Evolutionary conservation across 169 alveolate species (phyloP).

Genomic region (Theileria sp.): DNA sequence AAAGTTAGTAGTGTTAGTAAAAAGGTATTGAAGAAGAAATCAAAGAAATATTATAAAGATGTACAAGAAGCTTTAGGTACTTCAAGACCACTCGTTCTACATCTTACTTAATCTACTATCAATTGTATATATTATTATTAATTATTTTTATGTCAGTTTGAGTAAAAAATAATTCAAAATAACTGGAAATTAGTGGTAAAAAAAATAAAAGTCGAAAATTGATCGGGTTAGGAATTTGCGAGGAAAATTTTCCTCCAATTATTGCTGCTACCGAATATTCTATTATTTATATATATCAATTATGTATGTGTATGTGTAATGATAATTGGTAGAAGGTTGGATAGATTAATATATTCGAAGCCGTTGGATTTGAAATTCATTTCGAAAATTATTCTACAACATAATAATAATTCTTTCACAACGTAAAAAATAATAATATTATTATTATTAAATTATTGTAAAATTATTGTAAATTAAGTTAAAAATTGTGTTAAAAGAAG

Average conservation of each 20-base stretch:
- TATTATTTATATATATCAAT: too few relatives aligned
- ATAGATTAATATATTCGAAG: background rate
- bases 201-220: background rate
- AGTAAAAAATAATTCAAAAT: background rate
- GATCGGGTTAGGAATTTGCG: background rate
- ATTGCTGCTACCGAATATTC: background rate
- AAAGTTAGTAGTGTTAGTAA: background rate
- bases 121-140: conserved; percentile 56
- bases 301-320: background rate
- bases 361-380: background rate
- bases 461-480: too few relatives aligned
- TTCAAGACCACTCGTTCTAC: background rate
- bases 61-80: background rate
- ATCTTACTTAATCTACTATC: conserved; percentile 77
- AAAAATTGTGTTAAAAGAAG: background rate
- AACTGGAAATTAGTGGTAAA: too few relatives aligned
- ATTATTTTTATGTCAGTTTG: background rate
- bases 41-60: background rate
- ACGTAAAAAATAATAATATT: too few relatives aligned
- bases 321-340: background rate
- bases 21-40: conserved; percentile 31
- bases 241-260: background rate
- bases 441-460: too few relatives aligned
- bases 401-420: background rate
- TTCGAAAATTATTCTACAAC: background rate